These are phyloP conservation scores for Thermothielavioides terrestris DNA, from an alignment of 495 filamentous ascomycete species.

Conservation along the genomic window DNA sequence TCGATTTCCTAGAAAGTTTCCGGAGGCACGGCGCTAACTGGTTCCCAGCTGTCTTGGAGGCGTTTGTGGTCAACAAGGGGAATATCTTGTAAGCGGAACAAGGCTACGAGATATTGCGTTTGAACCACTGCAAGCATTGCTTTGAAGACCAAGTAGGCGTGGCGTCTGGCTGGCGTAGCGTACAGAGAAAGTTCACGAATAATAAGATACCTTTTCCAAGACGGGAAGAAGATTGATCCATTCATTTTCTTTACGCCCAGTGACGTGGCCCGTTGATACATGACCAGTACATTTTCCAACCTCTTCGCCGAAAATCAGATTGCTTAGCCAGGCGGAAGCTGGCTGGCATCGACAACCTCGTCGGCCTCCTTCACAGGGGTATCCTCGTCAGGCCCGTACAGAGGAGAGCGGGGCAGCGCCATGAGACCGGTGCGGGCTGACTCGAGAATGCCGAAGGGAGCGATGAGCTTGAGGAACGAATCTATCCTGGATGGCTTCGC, in stretches of 20 bases:
- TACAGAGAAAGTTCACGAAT: constrained; percentile 6
- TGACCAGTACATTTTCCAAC: neutral
- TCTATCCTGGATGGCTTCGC: constrained; percentile 92
- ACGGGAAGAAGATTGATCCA: neutral
- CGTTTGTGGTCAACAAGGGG: constrained; percentile 85
- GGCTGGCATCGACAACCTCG: constrained; percentile 84
- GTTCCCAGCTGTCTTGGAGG: constrained; percentile 61
- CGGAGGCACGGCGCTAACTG: constrained; percentile 13
- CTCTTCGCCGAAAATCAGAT: neutral
- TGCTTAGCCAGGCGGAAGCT: constrained; percentile 80
- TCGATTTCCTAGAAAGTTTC: neutral
- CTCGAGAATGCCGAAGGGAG: constrained; percentile 94
- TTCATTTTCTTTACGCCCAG: neutral
- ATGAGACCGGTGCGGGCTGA: constrained; percentile 90
- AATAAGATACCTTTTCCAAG: neutral
- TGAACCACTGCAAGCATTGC: neutral
- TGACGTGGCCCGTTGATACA: constrained; percentile 1
- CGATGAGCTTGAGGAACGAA: constrained; percentile 91
- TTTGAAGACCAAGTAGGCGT: constrained; percentile 11
- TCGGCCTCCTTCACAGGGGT: constrained; percentile 76
- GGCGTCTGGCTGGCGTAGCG: constrained; percentile 10
- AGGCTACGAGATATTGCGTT: constrained; percentile 8
- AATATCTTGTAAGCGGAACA: constrained; percentile 34
- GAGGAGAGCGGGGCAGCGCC: constrained; percentile 88
- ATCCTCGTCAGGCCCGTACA: constrained; percentile 65